Evolutionary conservation across 2,329 filamentous ascomycete species (phyloP).

Genomic region (Lizonia empirigonia): DNA sequence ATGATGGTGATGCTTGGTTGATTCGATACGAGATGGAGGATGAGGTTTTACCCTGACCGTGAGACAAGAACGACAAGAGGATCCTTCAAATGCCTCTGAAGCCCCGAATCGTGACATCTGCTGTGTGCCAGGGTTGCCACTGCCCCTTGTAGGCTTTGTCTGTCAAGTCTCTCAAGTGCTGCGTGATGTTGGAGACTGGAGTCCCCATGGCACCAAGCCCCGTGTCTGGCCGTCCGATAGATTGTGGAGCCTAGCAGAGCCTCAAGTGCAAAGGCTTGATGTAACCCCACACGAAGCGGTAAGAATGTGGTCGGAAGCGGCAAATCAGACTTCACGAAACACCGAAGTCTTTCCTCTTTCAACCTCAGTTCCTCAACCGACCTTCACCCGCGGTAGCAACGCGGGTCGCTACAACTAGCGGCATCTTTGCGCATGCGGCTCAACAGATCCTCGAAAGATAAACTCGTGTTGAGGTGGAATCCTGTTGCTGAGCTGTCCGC

Average conservation of each 20-base stretch:
- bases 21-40: not conserved
- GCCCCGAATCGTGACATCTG: too few species aligned
- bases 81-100: too few species aligned
- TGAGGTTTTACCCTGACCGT: not conserved
- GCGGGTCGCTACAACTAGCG: conserved; percentile 1
- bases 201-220: conserved; percentile 11
- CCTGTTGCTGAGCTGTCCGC: conserved; percentile 1
- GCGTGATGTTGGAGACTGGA: conserved; percentile 8
- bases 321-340: conserved; percentile 4
- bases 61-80: not conserved
- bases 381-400: conserved; percentile 12
- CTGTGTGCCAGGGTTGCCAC: too few species aligned
- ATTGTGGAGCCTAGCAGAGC: conserved; percentile 17
- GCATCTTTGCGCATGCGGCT: conserved; percentile 10
- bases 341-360: not conserved
- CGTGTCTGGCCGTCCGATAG: conserved; percentile 11
- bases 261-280: conserved; percentile 11
- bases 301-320: not conserved
- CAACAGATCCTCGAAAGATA: conserved; percentile 11
- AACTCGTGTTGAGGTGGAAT: not conserved
- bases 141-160: not conserved
- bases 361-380: conserved; percentile 3
- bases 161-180: not conserved
- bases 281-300: conserved; percentile 11
- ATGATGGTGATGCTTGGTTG: conserved; percentile 5